Base-by-base conservation (phyloP, 108 stramenopile genomes). In the Skeletonema potamos region DNA sequence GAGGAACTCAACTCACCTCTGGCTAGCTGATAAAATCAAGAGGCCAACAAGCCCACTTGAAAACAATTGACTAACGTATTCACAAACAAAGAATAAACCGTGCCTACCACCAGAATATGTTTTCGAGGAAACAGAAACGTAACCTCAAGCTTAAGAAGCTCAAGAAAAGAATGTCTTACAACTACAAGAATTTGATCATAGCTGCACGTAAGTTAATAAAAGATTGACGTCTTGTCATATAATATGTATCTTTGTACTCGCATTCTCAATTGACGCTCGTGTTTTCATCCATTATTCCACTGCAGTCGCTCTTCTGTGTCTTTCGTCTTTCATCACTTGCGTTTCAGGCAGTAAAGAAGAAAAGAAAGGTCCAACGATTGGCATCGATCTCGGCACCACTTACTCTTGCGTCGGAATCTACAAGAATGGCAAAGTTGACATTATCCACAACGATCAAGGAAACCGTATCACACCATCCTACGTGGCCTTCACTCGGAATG, bases 381-480 rank as follows among this genome's bases (percentile, higher is more conserved):
- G 68, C 68, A 60, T 70, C 30, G 68, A 70, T 39, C 68, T 70
- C 22, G 68, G 68, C 26, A 70, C 68, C 15, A 90, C 87, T 15
- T 89, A 87, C 82, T 84, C 82, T 1, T 92, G 91, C 68, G 91
- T 92, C 39, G 91, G 91, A 29, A 86, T 90, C 48, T 90, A 64
- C 69, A 83, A 89, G 86, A 79, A 85, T 37, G 89, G 86, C 8
- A 76, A 78, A 8, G 90, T 91, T 22, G 87, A 91, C 66, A 91
- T 91, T 86, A 88, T 91, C 58, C 84, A 86, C 36, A 91, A 91
- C 74, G 90, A 91, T 68, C 90, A 90, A 80, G 70, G 70, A 84
- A 92, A 92, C 84, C 89, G 87, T 17, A 92, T 85, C 69, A 92
- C 91, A 0, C 91, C 91, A 15, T 89, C 88, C 11, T 90, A 90